Evolutionary conservation across 495 filamentous ascomycete genomes (phyloP).

Genomic region (Sporormia fimetaria): DNA sequence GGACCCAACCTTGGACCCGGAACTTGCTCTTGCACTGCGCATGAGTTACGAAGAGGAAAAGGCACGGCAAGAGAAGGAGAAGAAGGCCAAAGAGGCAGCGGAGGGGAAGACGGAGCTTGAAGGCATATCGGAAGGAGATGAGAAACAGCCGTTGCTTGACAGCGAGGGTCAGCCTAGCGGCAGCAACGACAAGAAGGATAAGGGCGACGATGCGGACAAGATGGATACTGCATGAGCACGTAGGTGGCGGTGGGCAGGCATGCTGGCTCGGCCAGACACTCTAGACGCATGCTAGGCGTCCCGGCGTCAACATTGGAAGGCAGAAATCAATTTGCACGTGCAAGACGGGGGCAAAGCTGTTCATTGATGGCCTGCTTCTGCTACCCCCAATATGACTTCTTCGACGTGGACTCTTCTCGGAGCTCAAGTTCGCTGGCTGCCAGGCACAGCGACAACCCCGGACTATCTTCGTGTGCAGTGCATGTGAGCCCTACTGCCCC

Average conservation of each 20-base stretch:
- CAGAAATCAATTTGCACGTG: no score
- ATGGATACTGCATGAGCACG: slow-evolving; percentile 71
- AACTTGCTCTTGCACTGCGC: slow-evolving; percentile 85
- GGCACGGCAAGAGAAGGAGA: slow-evolving; percentile 75
- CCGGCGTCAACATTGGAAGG: no score
- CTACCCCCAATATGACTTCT: no score
- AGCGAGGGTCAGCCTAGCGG: slow-evolving; percentile 54
- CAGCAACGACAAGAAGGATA: slow-evolving; percentile 43
- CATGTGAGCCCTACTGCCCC: no score
- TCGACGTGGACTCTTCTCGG: no score
- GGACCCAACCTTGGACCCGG: slow-evolving; percentile 75
- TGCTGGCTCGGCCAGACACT: background rate
- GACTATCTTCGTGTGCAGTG: no score
- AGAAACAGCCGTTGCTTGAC: slow-evolving; percentile 53
- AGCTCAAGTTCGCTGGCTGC: no score
- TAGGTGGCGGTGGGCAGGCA: background rate
- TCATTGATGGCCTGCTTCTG: no score
- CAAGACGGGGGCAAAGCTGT: no score
- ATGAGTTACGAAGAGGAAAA: slow-evolving; percentile 99
- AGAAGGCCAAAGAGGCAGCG: slow-evolving; percentile 61
- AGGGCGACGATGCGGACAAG: slow-evolving; percentile 61
- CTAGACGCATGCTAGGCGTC: slow-evolving; percentile 14
- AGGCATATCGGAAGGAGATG: slow-evolving; percentile 71
- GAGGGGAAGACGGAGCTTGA: slow-evolving; percentile 61
- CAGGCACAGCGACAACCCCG: no score